Conservation (phyloP, 1,284 basidiomycete species). For the Cerrena zonata region DNA sequence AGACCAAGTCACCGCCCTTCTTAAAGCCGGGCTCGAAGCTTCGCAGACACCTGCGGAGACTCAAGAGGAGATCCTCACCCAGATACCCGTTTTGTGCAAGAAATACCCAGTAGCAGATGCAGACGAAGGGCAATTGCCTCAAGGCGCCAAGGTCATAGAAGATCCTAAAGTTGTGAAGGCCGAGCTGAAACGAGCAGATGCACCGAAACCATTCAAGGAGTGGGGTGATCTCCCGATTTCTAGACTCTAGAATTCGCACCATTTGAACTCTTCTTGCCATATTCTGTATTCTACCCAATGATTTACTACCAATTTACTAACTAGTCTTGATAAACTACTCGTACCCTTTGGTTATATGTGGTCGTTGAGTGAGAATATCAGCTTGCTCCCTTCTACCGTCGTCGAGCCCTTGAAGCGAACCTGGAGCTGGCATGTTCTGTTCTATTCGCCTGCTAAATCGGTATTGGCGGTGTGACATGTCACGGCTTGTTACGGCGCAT, state of each 20-base stretch:
- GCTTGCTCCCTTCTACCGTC: too few species aligned
- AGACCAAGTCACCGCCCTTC: constrained; percentile 47
- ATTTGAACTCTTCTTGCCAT: too few species aligned
- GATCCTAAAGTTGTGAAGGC: constrained; percentile 74
- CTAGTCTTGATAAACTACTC: too few species aligned
- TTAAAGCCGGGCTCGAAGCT: constrained; percentile 45
- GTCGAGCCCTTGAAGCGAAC: too few species aligned
- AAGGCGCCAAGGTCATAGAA: constrained; percentile 56
- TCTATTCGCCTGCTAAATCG: neutral
- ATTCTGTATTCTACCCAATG: too few species aligned
- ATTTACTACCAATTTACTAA: too few species aligned
- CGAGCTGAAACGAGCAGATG: constrained; percentile 43
- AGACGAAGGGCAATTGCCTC: constrained; percentile 41
- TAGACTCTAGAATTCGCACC: constrained; percentile 35
- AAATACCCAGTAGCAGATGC: constrained; percentile 48
- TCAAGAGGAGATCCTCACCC: constrained; percentile 43
- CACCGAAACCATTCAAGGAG: constrained; percentile 54
- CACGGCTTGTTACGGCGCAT: neutral
- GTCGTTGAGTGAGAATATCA: too few species aligned
- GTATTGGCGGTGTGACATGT: neutral
- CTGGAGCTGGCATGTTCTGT: neutral
- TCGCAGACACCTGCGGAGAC: constrained; percentile 37
- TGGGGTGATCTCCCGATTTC: constrained; percentile 64
- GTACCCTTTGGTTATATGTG: too few species aligned
- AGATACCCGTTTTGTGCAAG: constrained; percentile 50